These are phyloP conservation scores for Curvularia sp. DNA, from an alignment of 2,329 filamentous ascomycete species.

Conservation along the genomic window DNA sequence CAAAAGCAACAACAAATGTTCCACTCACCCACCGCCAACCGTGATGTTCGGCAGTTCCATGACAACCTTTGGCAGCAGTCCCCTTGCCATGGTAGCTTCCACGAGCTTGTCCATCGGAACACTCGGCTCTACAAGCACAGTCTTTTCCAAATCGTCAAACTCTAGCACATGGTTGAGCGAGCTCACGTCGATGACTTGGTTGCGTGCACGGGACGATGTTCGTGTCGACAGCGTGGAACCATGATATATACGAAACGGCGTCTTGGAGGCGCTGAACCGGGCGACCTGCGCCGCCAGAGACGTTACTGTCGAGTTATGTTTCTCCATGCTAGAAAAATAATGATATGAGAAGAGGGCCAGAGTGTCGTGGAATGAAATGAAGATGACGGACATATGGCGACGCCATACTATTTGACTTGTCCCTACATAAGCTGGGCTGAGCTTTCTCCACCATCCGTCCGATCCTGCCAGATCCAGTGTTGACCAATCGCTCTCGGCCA, in stretches of 20 bases:
- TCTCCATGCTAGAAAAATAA: slow-evolving; percentile 31
- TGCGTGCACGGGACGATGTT: slow-evolving; percentile 50
- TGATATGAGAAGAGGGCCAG: not conserved
- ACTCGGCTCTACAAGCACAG: slow-evolving; percentile 69
- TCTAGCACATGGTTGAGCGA: slow-evolving; percentile 56
- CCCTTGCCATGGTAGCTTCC: slow-evolving; percentile 61
- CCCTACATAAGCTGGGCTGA: slow-evolving; percentile 32
- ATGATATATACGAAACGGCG: slow-evolving; percentile 64
- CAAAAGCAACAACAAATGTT: not conserved
- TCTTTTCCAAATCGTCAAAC: slow-evolving; percentile 53
- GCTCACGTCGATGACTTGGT: slow-evolving; percentile 58
- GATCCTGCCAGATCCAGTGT: slow-evolving; percentile 21
- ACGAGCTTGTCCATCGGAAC: slow-evolving; percentile 72
- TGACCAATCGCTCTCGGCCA: slow-evolving; percentile 10
- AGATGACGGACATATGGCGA: slow-evolving; percentile 15
- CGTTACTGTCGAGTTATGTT: slow-evolving; percentile 35
- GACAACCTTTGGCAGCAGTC: slow-evolving; percentile 68
- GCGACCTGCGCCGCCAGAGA: slow-evolving; percentile 47
- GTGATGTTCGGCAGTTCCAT: slow-evolving; percentile 78
- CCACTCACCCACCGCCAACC: slow-evolving; percentile 62
- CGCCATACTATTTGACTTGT: slow-evolving; percentile 12
- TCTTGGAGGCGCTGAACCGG: slow-evolving; percentile 54
- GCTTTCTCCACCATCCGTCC: slow-evolving; percentile 31
- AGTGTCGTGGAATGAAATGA: slow-evolving; percentile 3
- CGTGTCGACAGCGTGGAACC: slow-evolving; percentile 64